Conservation (phyloP, 306 rosid genomes). For the Ormosia semicastrata region DNA sequence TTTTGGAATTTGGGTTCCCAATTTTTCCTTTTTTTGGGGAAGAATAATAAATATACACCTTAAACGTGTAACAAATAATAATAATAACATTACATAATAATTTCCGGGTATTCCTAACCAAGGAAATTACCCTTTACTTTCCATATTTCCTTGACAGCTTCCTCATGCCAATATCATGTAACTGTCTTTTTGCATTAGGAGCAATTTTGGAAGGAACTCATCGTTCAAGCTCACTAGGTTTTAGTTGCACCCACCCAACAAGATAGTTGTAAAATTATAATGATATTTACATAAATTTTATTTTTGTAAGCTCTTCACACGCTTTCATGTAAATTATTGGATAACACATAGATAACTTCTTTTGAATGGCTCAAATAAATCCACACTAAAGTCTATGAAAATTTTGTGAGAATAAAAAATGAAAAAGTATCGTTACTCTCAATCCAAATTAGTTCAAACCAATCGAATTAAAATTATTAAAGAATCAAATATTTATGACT, state of each 20-base stretch:
- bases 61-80: neutral
- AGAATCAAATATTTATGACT: no score
- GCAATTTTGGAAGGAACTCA: neutral
- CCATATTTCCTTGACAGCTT: constrained; percentile 20
- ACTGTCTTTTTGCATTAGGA: neutral
- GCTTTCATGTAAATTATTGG: no score
- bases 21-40: neutral
- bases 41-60: neutral
- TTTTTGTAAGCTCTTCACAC: no score
- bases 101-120: neutral
- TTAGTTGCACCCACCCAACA: neutral
- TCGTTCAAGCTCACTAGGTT: neutral
- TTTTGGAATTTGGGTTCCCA: neutral
- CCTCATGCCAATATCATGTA: constrained; percentile 1
- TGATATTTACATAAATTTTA: neutral
- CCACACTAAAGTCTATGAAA: no score
- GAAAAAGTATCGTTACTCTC: no score
- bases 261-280: neutral
- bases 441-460: no score
- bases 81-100: neutral
- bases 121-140: neutral
- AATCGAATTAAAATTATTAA: no score
- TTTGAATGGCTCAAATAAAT: no score
- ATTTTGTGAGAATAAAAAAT: no score
- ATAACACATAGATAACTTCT: no score